Base-by-base conservation (phyloP, 768 basidiomycete genomes). In the Tephrocybe rancida region DNA sequence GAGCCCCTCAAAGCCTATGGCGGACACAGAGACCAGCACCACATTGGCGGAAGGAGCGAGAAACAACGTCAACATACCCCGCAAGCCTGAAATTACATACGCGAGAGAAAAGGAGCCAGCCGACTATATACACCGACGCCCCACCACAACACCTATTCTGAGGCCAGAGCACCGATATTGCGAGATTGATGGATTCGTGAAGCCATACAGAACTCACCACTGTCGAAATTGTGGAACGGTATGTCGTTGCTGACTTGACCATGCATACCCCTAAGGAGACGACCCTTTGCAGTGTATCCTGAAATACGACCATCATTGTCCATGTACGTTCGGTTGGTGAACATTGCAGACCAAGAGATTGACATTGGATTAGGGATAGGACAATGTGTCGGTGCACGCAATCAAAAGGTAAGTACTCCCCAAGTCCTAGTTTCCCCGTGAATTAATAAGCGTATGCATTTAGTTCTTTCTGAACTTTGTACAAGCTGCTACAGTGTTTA, bases 341-440 rank as follows among this genome's bases (percentile, higher is more conserved):
- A 3, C n/a, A 38, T 7, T 5, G n/a, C 37, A 5, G 21, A 13
- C 9, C 5, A 13, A 19, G 21, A 19, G 5, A n/a, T 41, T 67
- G 54, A 48, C 43, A 61, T 22, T 34, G 19, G 3, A 22, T 21
- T 27, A 84, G 90, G 94, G 95, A 87, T 98, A 48, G 95, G 95
- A 10, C 91, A 94, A 63, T 98, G 95, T 59, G 92, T 97, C 18
- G 95, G 95, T 10, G 95, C 93, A 46, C 82, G 83, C 34, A 98
- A 98, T 65, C 90, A 95, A 60, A 94, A 93, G 71, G 91, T 88
- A 53, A 18, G 51, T 13, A 52, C 16, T 25, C 38, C 35, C 41
- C 1, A 37, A n/a, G 6, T 19, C 2, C 34, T 32, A 25, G 32
- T 30, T 30, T 44, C 21, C 3, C 50, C 14, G 24, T 26, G 21